Percentiles rank a stretch among this genome's conserved stretches.
phyloP scores from a whole-genome alignment of 139 green algal genomes.

The Pleodorina starrii region DNA sequence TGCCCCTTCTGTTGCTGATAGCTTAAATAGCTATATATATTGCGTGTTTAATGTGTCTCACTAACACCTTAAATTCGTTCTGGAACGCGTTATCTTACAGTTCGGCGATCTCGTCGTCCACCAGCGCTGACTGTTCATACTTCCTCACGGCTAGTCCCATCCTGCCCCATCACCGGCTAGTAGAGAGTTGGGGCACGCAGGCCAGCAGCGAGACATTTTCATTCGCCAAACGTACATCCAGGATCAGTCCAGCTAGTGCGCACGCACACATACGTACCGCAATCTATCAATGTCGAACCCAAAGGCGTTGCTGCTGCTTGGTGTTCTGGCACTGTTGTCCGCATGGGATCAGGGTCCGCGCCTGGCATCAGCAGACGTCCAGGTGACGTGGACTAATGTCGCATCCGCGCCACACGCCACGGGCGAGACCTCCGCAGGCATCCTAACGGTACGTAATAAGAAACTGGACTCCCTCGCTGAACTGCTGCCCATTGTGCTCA shows the following conservation, averaged over 20 bases:
- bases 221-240: too few species aligned
- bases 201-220: too few species aligned
- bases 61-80: too few species aligned
- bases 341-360: neutral
- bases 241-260: neutral
- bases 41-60: too few species aligned
- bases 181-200: too few species aligned
- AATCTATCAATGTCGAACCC: neutral
- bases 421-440: neutral
- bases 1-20: too few species aligned
- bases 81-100: too few species aligned
- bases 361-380: neutral
- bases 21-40: too few species aligned
- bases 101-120: too few species aligned
- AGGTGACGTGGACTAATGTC: neutral
- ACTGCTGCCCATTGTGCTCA: neutral
- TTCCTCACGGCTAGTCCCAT: too few species aligned
- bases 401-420: neutral
- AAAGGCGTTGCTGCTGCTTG: neutral
- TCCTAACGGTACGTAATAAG: neutral
- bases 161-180: too few species aligned
- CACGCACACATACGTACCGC: neutral
- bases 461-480: neutral
- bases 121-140: too few species aligned
- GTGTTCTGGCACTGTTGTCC: neutral